Percentiles rank a stretch among this genome's conserved stretches.
Evolutionary conservation across 2,329 filamentous ascomycete genomes (phyloP).

Genomic region (Ramichloridium luteum): DNA sequence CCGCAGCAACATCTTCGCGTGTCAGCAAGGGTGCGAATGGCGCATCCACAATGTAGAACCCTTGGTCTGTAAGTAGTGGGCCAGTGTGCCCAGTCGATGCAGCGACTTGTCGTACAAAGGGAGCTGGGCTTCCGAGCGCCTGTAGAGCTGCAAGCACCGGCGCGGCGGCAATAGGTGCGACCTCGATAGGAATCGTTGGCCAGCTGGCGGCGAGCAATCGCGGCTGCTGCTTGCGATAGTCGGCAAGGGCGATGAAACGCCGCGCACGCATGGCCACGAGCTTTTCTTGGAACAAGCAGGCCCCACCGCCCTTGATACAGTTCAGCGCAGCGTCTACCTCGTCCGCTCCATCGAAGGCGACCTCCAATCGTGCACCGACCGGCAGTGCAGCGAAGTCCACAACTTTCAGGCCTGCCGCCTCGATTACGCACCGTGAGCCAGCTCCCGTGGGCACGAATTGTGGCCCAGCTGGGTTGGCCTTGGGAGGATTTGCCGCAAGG

Average conservation of each 20-base stretch:
- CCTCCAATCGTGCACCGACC: conserved; percentile 55
- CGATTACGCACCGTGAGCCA: conserved; percentile 79
- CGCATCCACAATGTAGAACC: conserved; percentile 83
- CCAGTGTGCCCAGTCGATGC: conserved; percentile 49
- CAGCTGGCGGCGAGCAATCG: conserved; percentile 60
- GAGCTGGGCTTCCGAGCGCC: conserved; percentile 58
- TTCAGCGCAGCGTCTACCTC: conserved; percentile 93
- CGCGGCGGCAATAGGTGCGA: conserved; percentile 70
- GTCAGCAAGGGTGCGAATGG: conserved; percentile 64
- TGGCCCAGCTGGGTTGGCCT: conserved; percentile 40
- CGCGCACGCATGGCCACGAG: conserved; percentile 58
- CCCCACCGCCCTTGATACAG: conserved; percentile 94
- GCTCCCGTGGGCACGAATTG: conserved; percentile 82
- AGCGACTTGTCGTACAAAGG: conserved; percentile 58
- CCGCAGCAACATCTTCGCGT: conserved; percentile 38
- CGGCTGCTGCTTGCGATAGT: conserved; percentile 78
- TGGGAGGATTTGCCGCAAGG: conserved; percentile 29
- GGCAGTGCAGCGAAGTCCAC: conserved; percentile 68
- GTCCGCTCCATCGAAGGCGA: conserved; percentile 92
- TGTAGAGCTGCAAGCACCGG: conserved; percentile 63
- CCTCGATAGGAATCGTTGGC: conserved; percentile 84
- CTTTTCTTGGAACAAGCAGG: conserved; percentile 97
- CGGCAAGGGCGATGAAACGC: conserved; percentile 33
- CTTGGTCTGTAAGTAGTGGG: conserved; percentile 73
- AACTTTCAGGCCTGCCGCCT: conserved; percentile 62